These are phyloP conservation scores for Capniomyces stellatus DNA, from an alignment of 371 early-diverging fungal genomes.

Conservation along the genomic window DNA sequence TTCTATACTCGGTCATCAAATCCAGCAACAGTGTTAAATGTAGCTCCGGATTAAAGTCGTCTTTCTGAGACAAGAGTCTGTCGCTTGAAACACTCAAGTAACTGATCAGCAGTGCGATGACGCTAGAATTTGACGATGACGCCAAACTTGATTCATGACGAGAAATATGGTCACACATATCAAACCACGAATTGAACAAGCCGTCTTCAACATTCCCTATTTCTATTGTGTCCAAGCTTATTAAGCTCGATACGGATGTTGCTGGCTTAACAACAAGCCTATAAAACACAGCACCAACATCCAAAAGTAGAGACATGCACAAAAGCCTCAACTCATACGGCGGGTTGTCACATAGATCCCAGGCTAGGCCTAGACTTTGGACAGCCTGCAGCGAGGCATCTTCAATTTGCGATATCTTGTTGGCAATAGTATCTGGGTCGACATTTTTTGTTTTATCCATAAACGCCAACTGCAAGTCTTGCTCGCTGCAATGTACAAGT, in stretches of 20 bases:
- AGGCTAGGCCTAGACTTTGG: conserved; percentile 22
- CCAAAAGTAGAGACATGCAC: conserved; percentile 23
- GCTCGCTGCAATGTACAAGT: conserved; percentile 22
- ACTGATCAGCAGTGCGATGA: conserved; percentile 11
- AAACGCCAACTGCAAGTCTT: conserved; percentile 6
- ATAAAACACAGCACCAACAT: conserved; percentile 17
- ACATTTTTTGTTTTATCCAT: neutral
- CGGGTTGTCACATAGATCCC: conserved; percentile 25
- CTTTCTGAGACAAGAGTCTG: conserved; percentile 19
- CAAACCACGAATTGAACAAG: conserved; percentile 8
- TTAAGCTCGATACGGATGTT: neutral
- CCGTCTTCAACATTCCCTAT: conserved; percentile 21
- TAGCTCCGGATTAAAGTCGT: conserved; percentile 23
- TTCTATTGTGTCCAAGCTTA: conserved; percentile 9
- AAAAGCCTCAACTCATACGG: conserved; percentile 23
- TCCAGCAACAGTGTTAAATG: conserved; percentile 19
- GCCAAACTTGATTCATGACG: conserved; percentile 12
- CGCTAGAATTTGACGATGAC: conserved; percentile 4
- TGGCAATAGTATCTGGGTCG: neutral
- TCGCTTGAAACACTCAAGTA: conserved; percentile 20
- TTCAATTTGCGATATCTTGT: conserved; percentile 22
- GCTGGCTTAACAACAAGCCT: conserved; percentile 11
- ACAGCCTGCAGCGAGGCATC: conserved; percentile 25
- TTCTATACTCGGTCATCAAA: conserved; percentile 24
- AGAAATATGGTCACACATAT: conserved; percentile 12